phyloP scores from a whole-genome alignment of 1,284 basidiomycete genomes.

The Flammula alnicola region DNA sequence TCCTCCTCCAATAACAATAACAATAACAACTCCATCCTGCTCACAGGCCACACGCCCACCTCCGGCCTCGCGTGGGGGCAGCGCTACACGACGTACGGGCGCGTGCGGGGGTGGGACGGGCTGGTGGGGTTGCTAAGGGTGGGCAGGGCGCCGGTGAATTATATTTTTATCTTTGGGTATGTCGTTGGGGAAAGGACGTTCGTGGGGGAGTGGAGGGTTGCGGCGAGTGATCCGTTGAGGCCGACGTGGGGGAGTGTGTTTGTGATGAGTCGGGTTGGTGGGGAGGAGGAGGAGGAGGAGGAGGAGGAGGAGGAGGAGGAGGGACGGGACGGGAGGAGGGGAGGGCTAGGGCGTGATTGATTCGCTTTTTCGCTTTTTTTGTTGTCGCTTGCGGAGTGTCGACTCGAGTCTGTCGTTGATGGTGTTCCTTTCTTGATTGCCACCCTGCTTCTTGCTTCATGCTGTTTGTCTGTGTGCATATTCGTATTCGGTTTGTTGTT shows the following conservation, averaged over 20 bases:
- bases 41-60: slow-evolving; percentile 50
- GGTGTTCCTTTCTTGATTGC: no score
- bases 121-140: slow-evolving; percentile 64
- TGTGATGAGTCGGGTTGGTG: slow-evolving; percentile 49
- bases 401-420: no score
- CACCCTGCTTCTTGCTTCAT: background rate
- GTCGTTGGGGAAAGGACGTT: slow-evolving; percentile 65
- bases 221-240: slow-evolving; percentile 39
- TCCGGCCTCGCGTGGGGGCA: slow-evolving; percentile 14
- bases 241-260: slow-evolving; percentile 65
- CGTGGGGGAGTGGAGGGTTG: slow-evolving; percentile 70
- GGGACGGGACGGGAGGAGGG: slow-evolving; percentile 19
- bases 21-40: no score
- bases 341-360: background rate
- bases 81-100: slow-evolving; percentile 60
- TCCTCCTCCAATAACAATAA: slow-evolving; percentile 55
- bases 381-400: no score
- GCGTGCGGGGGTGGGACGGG: slow-evolving; percentile 70
- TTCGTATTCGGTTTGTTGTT: no score
- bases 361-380: background rate
- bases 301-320: no score
- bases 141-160: slow-evolving; percentile 38
- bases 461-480: no score
- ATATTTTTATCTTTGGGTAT: slow-evolving; percentile 71
- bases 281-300: slow-evolving; percentile 31